phyloP scores from a whole-genome alignment of 139 green algal genomes.

The Chlamydomonas applanata region DNA sequence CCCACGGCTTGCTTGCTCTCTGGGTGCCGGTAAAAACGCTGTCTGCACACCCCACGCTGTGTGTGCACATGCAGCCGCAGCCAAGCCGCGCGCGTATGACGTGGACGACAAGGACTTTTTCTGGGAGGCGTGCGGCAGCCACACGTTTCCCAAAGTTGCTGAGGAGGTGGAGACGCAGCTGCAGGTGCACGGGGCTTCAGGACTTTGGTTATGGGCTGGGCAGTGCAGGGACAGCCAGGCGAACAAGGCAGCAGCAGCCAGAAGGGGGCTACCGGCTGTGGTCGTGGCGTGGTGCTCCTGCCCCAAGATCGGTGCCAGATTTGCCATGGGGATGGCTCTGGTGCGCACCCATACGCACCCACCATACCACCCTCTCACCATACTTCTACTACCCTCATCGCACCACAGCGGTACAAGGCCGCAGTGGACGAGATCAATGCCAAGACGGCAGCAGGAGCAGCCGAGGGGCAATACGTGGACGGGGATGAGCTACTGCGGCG shows the following conservation, averaged over 20 bases:
- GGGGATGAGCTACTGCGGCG: constrained; percentile 55
- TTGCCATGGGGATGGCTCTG: too few species aligned
- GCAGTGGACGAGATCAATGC: constrained; percentile 92
- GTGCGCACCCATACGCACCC: too few species aligned
- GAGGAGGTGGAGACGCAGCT: constrained; percentile 78
- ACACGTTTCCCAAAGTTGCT: constrained; percentile 77
- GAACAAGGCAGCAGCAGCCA: too few species aligned
- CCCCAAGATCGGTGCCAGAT: too few species aligned
- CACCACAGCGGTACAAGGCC: constrained; percentile 75
- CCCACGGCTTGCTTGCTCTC: constrained; percentile 63
- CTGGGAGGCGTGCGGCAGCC: constrained; percentile 68
- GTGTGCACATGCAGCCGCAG: constrained; percentile 10
- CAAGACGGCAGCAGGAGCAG: constrained; percentile 46
- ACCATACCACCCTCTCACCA: not conserved
- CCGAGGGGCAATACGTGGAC: constrained; percentile 41
- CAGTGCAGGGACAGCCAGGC: too few species aligned
- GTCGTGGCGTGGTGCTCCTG: too few species aligned
- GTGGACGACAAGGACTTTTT: constrained; percentile 89
- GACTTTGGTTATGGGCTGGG: too few species aligned
- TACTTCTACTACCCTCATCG: not conserved
- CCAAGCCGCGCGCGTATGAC: constrained; percentile 74
- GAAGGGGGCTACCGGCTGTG: too few species aligned
- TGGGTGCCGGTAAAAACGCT: too few species aligned
- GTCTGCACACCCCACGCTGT: not conserved
- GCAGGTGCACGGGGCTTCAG: constrained; percentile 9